Evolutionary conservation across 2,329 filamentous ascomycete genomes (phyloP).

Genomic region (Zymoseptoria crescenta): DNA sequence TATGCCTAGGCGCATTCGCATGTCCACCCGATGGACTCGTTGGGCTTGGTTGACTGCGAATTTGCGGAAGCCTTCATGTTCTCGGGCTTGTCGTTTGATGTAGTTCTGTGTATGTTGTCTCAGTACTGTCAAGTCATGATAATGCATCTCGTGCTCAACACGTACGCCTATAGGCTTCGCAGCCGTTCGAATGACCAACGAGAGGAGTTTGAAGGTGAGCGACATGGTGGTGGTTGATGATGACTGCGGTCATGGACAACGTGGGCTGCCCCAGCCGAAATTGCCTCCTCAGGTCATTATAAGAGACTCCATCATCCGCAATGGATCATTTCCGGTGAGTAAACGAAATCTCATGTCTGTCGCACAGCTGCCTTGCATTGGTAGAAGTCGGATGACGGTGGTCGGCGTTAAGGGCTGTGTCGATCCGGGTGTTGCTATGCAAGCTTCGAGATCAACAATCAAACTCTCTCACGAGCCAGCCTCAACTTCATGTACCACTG

Average conservation of each 20-base stretch:
- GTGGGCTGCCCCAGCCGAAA: constrained; percentile 6
- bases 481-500: background rate
- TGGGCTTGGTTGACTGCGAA: constrained; percentile 57
- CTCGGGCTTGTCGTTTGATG: constrained; percentile 60
- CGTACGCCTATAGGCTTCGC: constrained; percentile 62
- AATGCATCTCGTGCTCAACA: constrained; percentile 10
- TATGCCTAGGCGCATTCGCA: constrained; percentile 58
- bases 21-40: constrained; percentile 56
- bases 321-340: background rate
- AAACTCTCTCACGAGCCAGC: background rate
- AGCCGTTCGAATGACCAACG: constrained; percentile 55
- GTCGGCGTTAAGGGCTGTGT: background rate
- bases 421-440: background rate
- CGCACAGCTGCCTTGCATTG: background rate
- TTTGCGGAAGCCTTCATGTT: constrained; percentile 58
- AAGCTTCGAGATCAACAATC: background rate
- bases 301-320: background rate
- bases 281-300: constrained; percentile 7
- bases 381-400: background rate
- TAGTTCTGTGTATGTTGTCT: constrained; percentile 44
- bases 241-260: background rate
- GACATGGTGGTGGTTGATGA: constrained; percentile 41
- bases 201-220: constrained; percentile 59
- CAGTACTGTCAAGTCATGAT: background rate
- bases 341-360: background rate